phyloP scores from a whole-genome alignment of 78 protist species.

The Dictyostelium citrinum region DNA sequence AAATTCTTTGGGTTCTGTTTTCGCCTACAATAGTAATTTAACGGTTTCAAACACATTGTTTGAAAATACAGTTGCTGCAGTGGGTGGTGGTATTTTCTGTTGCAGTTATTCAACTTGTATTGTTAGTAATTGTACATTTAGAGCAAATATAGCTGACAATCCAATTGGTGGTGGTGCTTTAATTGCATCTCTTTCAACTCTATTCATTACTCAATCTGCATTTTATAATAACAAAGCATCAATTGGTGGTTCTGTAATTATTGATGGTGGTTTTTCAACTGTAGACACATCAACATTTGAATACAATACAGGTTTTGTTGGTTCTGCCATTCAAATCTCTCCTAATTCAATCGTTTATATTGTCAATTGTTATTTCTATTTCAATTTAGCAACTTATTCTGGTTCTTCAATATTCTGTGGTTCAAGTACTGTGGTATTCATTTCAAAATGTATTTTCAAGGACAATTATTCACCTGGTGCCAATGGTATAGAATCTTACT shows the following conservation, averaged over 20 bases:
- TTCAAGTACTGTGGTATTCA: background rate
- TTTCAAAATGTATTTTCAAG: background rate
- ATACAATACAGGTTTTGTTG: background rate
- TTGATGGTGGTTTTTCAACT: conserved; percentile 1
- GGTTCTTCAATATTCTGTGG: conserved; percentile 15
- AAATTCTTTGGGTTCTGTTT: background rate
- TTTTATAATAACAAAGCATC: background rate
- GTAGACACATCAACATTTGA: background rate
- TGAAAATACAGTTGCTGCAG: background rate
- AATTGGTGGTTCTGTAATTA: background rate
- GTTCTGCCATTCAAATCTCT: background rate
- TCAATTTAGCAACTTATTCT: background rate
- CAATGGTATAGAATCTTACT: background rate
- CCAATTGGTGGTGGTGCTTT: conserved; percentile 12
- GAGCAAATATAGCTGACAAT: background rate
- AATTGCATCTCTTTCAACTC: background rate
- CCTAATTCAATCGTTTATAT: background rate
- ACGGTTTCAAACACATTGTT: background rate
- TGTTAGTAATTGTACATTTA: background rate
- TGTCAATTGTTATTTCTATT: background rate
- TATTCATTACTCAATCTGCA: background rate
- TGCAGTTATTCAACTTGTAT: background rate
- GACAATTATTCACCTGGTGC: background rate
- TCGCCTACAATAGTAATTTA: background rate
- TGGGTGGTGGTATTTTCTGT: conserved; percentile 9